Evolutionary conservation across 805 yeast genomes (phyloP).

Genomic region (Cyberlindnera veronae): DNA sequence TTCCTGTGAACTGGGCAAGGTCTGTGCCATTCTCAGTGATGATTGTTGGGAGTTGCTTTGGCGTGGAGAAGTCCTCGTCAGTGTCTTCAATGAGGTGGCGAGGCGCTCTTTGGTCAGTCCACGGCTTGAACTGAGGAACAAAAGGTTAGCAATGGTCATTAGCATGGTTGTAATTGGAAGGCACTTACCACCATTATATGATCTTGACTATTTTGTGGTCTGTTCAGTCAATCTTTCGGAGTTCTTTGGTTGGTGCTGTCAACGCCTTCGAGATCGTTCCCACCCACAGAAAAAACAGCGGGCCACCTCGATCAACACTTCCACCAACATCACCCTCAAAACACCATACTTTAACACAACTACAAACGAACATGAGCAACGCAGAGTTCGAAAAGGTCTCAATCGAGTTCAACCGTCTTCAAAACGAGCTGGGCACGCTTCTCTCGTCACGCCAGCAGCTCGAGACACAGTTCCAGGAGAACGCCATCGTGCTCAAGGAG

Average conservation of each 20-base stretch:
- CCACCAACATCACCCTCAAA: not conserved
- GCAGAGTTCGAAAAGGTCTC: conserved; percentile 42
- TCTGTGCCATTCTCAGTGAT: not conserved
- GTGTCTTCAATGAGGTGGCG: conserved; percentile 50
- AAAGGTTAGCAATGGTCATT: conserved; percentile 1
- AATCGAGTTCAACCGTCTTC: conserved; percentile 42
- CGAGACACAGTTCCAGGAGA: conserved; percentile 94
- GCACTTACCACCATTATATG: conserved; percentile 19
- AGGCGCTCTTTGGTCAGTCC: conserved; percentile 41
- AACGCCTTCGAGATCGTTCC: not conserved
- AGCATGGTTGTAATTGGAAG: not conserved
- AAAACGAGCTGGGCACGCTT: conserved; percentile 46
- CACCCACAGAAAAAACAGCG: not conserved
- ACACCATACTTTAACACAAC: no score
- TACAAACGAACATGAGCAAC: no score
- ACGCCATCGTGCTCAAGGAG: conserved; percentile 82
- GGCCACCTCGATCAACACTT: conserved; percentile 1
- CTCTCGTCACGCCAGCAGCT: conserved; percentile 76
- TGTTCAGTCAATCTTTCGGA: no score
- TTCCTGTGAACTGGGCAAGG: conserved; percentile 12
- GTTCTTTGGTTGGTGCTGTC: not conserved
- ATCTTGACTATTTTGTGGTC: not conserved
- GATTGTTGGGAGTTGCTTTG: conserved; percentile 16
- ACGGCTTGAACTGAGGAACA: conserved; percentile 40
- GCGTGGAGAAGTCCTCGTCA: conserved; percentile 25